A percentile compares a stretch with the other conserved stretches of the same genome.
Conservation (phyloP, 108 stramenopile genomes). For the Mediolabrus comicus region DNA sequence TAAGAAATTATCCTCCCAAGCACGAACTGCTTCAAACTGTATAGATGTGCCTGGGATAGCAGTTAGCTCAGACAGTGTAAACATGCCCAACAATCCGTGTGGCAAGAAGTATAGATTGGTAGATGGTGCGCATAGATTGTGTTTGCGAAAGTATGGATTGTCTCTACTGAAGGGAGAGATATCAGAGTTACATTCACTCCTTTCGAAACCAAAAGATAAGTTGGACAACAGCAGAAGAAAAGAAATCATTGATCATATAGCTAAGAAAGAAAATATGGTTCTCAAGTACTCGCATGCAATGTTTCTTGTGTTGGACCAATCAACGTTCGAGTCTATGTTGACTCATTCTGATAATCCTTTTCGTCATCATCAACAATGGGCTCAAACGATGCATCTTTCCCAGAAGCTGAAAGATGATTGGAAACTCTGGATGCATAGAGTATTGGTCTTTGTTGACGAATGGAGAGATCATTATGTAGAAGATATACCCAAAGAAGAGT, state of each 20-base stretch:
- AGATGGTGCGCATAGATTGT: slow-evolving; percentile 42
- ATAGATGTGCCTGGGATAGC: slow-evolving; percentile 37
- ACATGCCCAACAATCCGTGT: slow-evolving; percentile 36
- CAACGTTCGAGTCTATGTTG: slow-evolving; percentile 26
- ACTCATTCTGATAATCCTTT: slow-evolving; percentile 11
- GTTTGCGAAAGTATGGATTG: slow-evolving; percentile 27
- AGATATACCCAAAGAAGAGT: not conserved
- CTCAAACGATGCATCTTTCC: slow-evolving; percentile 8
- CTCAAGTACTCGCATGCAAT: not conserved
- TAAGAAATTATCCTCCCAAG: slow-evolving; percentile 17
- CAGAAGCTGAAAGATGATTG: slow-evolving; percentile 14
- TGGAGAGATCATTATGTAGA: not conserved
- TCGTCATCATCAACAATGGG: slow-evolving; percentile 16
- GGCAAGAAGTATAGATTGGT: slow-evolving; percentile 33
- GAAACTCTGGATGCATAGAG: slow-evolving; percentile 28
- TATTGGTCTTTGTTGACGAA: slow-evolving; percentile 13
- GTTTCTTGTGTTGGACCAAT: slow-evolving; percentile 21
- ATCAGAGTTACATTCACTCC: slow-evolving; percentile 9
- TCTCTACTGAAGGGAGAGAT: slow-evolving; percentile 19
- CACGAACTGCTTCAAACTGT: slow-evolving; percentile 19
- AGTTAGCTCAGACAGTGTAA: slow-evolving; percentile 11
- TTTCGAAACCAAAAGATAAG: not conserved
- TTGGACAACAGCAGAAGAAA: not conserved
- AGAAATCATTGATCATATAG: slow-evolving; percentile 6
- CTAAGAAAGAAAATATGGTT: slow-evolving; percentile 4